phyloP scores from a whole-genome alignment of 2,329 filamentous ascomycete species.

The Elsinoe australis region DNA sequence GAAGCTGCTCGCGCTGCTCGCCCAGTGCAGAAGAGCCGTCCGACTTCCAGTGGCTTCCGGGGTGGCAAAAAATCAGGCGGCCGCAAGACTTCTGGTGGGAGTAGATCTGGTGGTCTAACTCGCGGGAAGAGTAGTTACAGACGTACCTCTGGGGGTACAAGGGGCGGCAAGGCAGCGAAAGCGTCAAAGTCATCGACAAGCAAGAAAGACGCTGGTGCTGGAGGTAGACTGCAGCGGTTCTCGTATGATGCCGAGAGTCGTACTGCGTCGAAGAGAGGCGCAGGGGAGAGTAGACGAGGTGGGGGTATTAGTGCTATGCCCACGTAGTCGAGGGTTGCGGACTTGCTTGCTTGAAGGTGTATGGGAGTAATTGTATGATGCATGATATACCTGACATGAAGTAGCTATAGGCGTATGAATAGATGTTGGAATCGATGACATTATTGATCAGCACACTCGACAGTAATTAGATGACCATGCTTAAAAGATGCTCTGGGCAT shows the following conservation, averaged over 20 bases:
- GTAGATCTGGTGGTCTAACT: neutral
- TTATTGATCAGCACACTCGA: too few species aligned
- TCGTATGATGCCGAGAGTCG: constrained; percentile 11
- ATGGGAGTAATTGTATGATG: neutral
- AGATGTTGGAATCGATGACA: too few species aligned
- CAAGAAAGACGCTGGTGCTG: neutral
- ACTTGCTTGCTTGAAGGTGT: neutral
- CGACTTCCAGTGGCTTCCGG: neutral
- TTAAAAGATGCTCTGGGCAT: too few species aligned
- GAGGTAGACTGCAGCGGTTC: neutral
- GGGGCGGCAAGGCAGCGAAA: neutral
- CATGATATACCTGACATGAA: neutral
- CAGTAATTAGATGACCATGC: too few species aligned
- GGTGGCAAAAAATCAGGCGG: constrained; percentile 10
- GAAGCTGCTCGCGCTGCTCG: constrained; percentile 4
- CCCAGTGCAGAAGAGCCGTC: neutral
- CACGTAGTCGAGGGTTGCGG: neutral
- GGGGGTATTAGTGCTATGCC: constrained; percentile 14
- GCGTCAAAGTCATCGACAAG: neutral
- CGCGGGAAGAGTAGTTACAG: neutral
- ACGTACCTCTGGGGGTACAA: constrained; percentile 5
- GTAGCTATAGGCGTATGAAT: too few species aligned
- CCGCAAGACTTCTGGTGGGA: neutral
- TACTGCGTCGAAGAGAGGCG: constrained; percentile 8
- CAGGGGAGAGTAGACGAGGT: neutral